Evolutionary conservation across 2,329 filamentous ascomycete genomes (phyloP).

Genomic region (Podosphaera aphanis): DNA sequence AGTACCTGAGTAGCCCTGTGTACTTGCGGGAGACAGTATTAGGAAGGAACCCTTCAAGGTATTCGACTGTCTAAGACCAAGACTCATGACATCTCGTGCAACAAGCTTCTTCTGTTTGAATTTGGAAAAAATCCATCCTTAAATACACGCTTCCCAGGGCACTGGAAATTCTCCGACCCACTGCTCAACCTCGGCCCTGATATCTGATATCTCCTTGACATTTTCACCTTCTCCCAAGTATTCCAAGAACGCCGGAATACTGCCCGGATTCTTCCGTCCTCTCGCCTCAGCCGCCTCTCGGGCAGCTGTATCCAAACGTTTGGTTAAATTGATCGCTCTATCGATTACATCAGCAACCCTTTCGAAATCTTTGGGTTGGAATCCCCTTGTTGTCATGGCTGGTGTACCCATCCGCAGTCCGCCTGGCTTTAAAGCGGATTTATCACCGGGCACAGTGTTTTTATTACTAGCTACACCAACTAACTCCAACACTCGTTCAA

Average conservation of each 20-base stretch:
- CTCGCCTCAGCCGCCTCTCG: slow-evolving; percentile 44
- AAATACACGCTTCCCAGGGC: slow-evolving; percentile 30
- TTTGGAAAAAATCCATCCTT: too few species aligned
- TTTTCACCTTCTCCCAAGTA: slow-evolving; percentile 43
- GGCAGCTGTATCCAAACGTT: slow-evolving; percentile 50
- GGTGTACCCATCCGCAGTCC: slow-evolving; percentile 92
- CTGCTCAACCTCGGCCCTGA: slow-evolving; percentile 51
- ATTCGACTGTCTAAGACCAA: too few species aligned
- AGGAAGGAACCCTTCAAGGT: too few species aligned
- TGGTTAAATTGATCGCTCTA: slow-evolving; percentile 45
- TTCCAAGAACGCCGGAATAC: slow-evolving; percentile 43
- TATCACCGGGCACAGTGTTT: slow-evolving; percentile 95
- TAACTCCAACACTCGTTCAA: slow-evolving; percentile 88
- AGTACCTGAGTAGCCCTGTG: too few species aligned
- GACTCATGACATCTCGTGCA: too few species aligned
- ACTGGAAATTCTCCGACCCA: slow-evolving; percentile 55
- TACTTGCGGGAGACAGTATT: too few species aligned
- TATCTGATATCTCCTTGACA: slow-evolving; percentile 46
- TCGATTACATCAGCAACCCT: slow-evolving; percentile 80
- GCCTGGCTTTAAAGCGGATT: slow-evolving; percentile 80
- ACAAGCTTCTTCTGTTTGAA: too few species aligned
- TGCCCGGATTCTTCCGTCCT: slow-evolving; percentile 39
- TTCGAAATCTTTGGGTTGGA: slow-evolving; percentile 79
- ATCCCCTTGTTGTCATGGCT: slow-evolving; percentile 90
- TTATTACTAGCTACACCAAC: slow-evolving; percentile 99